Conservation (phyloP, 495 filamentous ascomycete genomes). For the Penicillium malachiteum region DNA sequence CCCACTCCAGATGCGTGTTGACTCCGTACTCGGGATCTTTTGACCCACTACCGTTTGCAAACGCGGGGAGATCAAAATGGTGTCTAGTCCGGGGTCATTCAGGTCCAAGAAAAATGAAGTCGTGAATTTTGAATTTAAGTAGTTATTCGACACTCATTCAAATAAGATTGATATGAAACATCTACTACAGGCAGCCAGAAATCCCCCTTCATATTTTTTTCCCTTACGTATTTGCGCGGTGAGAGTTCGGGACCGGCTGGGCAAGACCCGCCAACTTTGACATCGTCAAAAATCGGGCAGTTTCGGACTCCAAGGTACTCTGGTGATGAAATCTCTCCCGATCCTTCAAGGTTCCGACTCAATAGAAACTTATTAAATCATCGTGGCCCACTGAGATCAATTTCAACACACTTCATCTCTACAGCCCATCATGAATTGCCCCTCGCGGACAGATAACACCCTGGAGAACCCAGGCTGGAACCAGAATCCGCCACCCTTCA, state of each 20-base stretch:
- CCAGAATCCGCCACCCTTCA: slow-evolving; percentile 56
- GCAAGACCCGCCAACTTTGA: slow-evolving; percentile 5
- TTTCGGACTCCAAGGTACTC: slow-evolving; percentile 24
- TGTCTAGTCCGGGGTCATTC: not conserved
- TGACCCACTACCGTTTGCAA: slow-evolving; percentile 7
- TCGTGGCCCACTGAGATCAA: not conserved
- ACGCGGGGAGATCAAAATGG: not conserved
- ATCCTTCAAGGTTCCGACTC: not conserved
- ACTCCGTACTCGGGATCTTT: not conserved
- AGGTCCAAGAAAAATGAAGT: too few relatives aligned
- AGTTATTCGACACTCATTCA: too few relatives aligned
- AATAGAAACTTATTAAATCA: slow-evolving; percentile 5
- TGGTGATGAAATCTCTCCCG: slow-evolving; percentile 5
- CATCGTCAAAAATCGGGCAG: slow-evolving; percentile 20
- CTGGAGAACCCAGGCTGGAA: slow-evolving; percentile 56
- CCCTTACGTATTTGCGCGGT: slow-evolving; percentile 8
- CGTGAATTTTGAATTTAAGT: too few relatives aligned
- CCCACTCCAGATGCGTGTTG: not conserved
- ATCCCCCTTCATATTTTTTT: not conserved
- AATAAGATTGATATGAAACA: slow-evolving; percentile 5
- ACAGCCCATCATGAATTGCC: slow-evolving; percentile 57
- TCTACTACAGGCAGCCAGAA: not conserved
- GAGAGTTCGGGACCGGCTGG: not conserved
- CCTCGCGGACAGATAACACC: slow-evolving; percentile 61
- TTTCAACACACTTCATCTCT: slow-evolving; percentile 3